Evolutionary conservation across 139 green algal species (phyloP), one percentile per base, ranked within the genome.

Genomic region (Zygnema circumcarinatum): DNA sequence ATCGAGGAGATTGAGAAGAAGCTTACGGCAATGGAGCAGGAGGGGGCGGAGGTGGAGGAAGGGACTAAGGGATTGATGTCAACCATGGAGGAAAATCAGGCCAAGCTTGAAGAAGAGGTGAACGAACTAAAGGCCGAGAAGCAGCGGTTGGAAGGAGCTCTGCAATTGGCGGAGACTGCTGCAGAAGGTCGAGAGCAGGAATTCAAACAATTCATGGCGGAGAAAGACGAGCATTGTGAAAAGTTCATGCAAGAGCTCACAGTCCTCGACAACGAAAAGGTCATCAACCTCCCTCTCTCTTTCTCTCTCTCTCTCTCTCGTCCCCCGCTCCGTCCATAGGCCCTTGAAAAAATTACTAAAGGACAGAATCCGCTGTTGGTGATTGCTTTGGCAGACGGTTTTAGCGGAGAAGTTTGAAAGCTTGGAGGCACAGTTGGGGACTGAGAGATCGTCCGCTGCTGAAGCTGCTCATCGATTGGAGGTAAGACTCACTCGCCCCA

Each of bases 191-290:
- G 16, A 20, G 53, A 76, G 79, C 1, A 86, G 53, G 38, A 75
- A 21, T 32, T n/a, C 7, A 40, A 86, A 41, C 1, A 29, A 20
- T 35, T 74, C 33, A 21, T 47, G 11, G 76, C 52, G 33, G 62
- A 54, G 40, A 72, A 80, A 2, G 80, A 80, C 16, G 69, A 78
- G 69, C 3, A 52, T 20, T 39, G 69, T 78, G 69, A 78, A 41
- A 78, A 78, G 69, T 38, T 73, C 16, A 75, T 87, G 38, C 2
- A 42, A 0, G 83, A 87, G 2, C 74, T 93, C 40, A 92, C 94
- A 74, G 87, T 84, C 0, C 31, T 86, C 52, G 68, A 96, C 82
- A 92, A 88, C 93, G 42, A 56, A 33, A 86, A 86, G 82, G 21
- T n/a, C 54, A 25, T 29, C 54, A 25, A 33, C 54, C 29, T 72